Base-by-base conservation (phyloP, 306 rosid genomes). In the Biancaea sappan region DNA sequence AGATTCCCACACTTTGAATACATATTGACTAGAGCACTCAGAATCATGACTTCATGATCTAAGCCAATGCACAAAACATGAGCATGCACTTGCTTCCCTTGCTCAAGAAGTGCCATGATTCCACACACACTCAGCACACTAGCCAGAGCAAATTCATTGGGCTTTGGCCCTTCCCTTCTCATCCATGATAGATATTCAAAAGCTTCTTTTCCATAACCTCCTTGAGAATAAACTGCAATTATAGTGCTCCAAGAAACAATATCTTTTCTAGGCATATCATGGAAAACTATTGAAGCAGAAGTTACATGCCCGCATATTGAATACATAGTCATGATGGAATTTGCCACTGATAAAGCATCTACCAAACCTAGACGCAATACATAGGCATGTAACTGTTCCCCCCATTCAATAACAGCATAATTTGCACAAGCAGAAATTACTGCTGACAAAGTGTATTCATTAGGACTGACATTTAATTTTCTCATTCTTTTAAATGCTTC, bases 211-310 rank as follows among this genome's bases (percentile, higher is more conserved):
- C 90, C 94, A 44, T 82, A 81, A 66, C 91, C 91, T 76, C 64
- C 91, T 83, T 88, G 98, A 87, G 90, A 87, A 84, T 88, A 90
- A 26, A 88, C 87, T 8, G 84, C 84, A 80, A 88, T 86, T 72
- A 90, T 82, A 79, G 94, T 90, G 89, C 91, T 92, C 98, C 96
- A 92, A 58, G 98, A 86, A 80, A 92, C 80, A 79, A 92, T 70
- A 74, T 92, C 96, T 81, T 63, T 92, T 69, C 70, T 75, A 61
- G 67, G 66, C 86, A 90, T 80, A 71, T 70, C 81, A 67, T 68
- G 63, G 84, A 93, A 90, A 69, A 86, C 68, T 8, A 40, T 1
- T 8, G 93, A 90, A 84, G 92, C 91, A 35, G 84, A 86, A 34
- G 37, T 65, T 38, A 93, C 69, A 66, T 77, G 75, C 70, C 93